Conservation (phyloP, 306 rosid genomes). For the Vigna trinervia region DNA sequence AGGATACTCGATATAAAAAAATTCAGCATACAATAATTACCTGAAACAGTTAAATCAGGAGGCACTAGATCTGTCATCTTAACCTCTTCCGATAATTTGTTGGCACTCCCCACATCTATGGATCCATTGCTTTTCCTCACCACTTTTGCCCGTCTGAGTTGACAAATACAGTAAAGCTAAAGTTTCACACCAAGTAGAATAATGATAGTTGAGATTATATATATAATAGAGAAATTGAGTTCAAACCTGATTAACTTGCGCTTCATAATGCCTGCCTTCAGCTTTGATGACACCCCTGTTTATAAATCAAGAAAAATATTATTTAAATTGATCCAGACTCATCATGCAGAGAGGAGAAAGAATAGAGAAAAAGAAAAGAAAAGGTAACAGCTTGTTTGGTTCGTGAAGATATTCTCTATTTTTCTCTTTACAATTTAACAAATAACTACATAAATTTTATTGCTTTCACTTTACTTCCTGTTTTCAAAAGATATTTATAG, state of each 20-base stretch:
- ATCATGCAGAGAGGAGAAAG: slow-evolving; percentile 20
- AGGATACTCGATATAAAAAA: neutral
- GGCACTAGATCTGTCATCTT: slow-evolving; percentile 51
- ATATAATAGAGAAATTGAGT: slow-evolving; percentile 40
- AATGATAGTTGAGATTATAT: slow-evolving; percentile 3
- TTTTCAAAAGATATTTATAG: neutral
- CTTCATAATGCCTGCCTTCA: slow-evolving; percentile 68
- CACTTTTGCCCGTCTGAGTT: slow-evolving; percentile 82
- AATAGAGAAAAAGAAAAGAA: slow-evolving; percentile 18
- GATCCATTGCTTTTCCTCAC: slow-evolving; percentile 56
- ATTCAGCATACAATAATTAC: slow-evolving; percentile 49
- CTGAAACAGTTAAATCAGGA: slow-evolving; percentile 59
- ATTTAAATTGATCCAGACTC: slow-evolving; percentile 22
- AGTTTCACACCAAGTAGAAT: slow-evolving; percentile 38
- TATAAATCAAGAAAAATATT: slow-evolving; percentile 44
- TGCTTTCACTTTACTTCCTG: slow-evolving; percentile 11
- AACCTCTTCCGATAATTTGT: slow-evolving; percentile 59
- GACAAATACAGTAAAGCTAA: slow-evolving; percentile 37
- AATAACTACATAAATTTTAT: neutral
- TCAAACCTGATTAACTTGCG: slow-evolving; percentile 80
- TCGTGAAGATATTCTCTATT: neutral
- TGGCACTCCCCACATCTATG: slow-evolving; percentile 54
- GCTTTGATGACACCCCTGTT: slow-evolving; percentile 75
- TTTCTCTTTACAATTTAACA: neutral
- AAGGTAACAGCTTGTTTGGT: neutral